phyloP scores from a whole-genome alignment of 345 rosid species.

The Salix purpurea region DNA sequence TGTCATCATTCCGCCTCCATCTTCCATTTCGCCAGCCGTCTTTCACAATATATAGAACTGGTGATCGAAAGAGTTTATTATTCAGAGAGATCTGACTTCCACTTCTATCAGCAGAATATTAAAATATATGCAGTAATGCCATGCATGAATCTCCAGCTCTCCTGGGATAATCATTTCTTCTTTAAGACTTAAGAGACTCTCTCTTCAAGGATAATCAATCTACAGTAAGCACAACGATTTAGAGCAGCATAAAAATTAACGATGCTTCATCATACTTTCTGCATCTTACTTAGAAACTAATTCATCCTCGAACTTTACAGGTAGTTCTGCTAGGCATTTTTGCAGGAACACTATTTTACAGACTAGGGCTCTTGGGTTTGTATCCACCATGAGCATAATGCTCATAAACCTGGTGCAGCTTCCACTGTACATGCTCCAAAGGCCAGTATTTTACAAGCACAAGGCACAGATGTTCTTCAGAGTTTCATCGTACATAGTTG shows the following conservation, averaged over 20 bases:
- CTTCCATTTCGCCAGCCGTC: slow-evolving; percentile 12
- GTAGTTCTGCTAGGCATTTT: slow-evolving; percentile 24
- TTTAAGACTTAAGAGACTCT: too few species aligned
- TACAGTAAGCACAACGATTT: background rate
- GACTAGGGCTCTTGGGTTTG: slow-evolving; percentile 32
- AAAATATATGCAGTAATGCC: background rate
- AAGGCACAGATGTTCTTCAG: slow-evolving; percentile 30
- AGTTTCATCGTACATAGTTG: slow-evolving; percentile 31
- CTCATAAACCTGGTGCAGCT: slow-evolving; percentile 37
- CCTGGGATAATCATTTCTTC: too few species aligned
- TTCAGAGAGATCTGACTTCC: background rate
- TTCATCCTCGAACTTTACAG: slow-evolving; percentile 17
- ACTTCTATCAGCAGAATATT: background rate
- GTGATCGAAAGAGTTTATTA: background rate
- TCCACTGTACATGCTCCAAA: slow-evolving; percentile 34
- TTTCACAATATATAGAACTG: background rate
- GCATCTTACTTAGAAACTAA: background rate
- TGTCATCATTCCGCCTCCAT: slow-evolving; percentile 8
- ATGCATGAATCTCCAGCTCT: background rate
- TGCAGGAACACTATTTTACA: slow-evolving; percentile 31
- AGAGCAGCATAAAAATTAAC: background rate
- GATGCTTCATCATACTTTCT: background rate
- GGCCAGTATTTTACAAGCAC: slow-evolving; percentile 35
- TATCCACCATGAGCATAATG: slow-evolving; percentile 33
- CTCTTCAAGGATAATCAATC: background rate